phyloP scores from a whole-genome alignment of 495 filamentous ascomycete species.

The Daldinia bambusicola region DNA sequence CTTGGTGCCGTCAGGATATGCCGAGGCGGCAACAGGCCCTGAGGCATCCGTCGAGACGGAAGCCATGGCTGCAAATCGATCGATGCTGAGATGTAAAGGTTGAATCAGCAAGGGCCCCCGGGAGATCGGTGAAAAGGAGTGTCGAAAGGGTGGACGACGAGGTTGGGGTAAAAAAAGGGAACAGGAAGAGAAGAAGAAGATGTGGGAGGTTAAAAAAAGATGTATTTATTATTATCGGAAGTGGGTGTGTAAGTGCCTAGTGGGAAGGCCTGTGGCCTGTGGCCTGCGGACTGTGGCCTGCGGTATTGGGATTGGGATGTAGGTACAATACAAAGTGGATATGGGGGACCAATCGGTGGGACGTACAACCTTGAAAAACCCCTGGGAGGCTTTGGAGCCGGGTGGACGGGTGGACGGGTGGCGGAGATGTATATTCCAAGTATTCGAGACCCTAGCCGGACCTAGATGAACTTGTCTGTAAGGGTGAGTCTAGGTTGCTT shows the following conservation, averaged over 20 bases:
- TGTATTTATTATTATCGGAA: slow-evolving; percentile 34
- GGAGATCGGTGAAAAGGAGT: slow-evolving; percentile 19
- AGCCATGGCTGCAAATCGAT: slow-evolving; percentile 53
- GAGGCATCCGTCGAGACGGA: slow-evolving; percentile 49
- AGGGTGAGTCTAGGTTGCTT: background rate
- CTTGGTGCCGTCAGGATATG: slow-evolving; percentile 60
- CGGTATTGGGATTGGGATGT: slow-evolving; percentile 10
- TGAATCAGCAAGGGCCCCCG: slow-evolving; percentile 36
- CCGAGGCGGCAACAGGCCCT: slow-evolving; percentile 47
- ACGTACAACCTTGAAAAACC: slow-evolving; percentile 22
- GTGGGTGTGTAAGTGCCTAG: background rate
- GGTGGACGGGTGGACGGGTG: slow-evolving; percentile 22
- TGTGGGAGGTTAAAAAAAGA: slow-evolving; percentile 19
- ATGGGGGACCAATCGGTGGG: slow-evolving; percentile 42
- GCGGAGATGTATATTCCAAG: slow-evolving; percentile 30
- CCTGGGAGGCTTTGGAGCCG: slow-evolving; percentile 1
- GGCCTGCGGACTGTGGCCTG: no score
- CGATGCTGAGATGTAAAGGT: slow-evolving; percentile 15
- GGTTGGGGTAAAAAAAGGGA: slow-evolving; percentile 19
- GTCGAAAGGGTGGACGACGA: slow-evolving; percentile 18
- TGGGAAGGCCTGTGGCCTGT: slow-evolving; percentile 10
- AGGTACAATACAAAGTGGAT: slow-evolving; percentile 26
- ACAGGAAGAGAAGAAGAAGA: slow-evolving; percentile 9
- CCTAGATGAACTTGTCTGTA: slow-evolving; percentile 8
- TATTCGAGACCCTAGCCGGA: slow-evolving; percentile 14